A percentile compares a stretch with the other conserved stretches of the same genome.
Evolutionary conservation across 495 filamentous ascomycete species (phyloP).

Genomic region (Podospora bellae-mahoneyi): DNA sequence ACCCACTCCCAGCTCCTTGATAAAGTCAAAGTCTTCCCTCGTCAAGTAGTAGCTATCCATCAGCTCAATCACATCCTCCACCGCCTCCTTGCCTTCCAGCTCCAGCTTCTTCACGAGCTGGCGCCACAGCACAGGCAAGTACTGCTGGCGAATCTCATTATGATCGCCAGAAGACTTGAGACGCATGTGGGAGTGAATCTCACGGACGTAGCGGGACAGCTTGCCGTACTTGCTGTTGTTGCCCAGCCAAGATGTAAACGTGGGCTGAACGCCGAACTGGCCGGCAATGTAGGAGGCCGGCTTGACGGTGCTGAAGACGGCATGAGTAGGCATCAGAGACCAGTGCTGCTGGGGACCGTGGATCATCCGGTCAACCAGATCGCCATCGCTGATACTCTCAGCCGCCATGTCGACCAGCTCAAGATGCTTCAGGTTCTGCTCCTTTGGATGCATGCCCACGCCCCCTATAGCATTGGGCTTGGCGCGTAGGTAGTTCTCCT

Average conservation of each 20-base stretch:
- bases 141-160: slow-evolving; percentile 90
- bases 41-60: slow-evolving; percentile 99
- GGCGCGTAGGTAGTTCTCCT: slow-evolving; percentile 92
- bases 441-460: slow-evolving; percentile 53
- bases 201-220: slow-evolving; percentile 79
- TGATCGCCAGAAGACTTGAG: slow-evolving; percentile 88
- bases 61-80: slow-evolving; percentile 71
- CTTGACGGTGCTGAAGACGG: slow-evolving; percentile 90
- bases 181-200: slow-evolving; percentile 96
- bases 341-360: slow-evolving; percentile 97
- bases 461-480: slow-evolving; percentile 60
- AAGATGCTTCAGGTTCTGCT: slow-evolving; percentile 72
- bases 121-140: slow-evolving; percentile 85
- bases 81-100: slow-evolving; percentile 67
- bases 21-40: slow-evolving; percentile 86
- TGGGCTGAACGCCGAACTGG: slow-evolving; percentile 54
- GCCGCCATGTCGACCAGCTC: slow-evolving; percentile 84
- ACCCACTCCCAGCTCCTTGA: slow-evolving; percentile 88
- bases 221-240: slow-evolving; percentile 91
- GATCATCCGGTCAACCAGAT: slow-evolving; percentile 96
- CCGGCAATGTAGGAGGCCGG: slow-evolving; percentile 90
- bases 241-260: slow-evolving; percentile 87
- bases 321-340: slow-evolving; percentile 96
- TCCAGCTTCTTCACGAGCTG: slow-evolving; percentile 68
- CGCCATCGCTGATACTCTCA: slow-evolving; percentile 93